Evolutionary conservation across 2,329 filamentous ascomycete species (phyloP).

Genomic region (Pyrenophora seminiperda): DNA sequence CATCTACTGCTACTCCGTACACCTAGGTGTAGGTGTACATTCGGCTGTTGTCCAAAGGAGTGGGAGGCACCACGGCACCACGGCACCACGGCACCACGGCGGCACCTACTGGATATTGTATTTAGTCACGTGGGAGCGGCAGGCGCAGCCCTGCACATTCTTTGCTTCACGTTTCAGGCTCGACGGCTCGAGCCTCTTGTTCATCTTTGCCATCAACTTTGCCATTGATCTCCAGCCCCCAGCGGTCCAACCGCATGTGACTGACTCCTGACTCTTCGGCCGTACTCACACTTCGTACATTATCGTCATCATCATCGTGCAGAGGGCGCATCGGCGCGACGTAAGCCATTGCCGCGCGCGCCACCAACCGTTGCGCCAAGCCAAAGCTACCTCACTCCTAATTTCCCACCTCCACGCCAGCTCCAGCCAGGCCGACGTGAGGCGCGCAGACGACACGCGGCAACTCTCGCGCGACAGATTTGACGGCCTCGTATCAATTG

Average conservation of each 20-base stretch:
- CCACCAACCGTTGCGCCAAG: conserved; percentile 42
- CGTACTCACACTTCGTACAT: too few relatives aligned
- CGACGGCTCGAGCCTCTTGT: not conserved
- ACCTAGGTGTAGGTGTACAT: too few relatives aligned
- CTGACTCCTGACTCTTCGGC: not conserved
- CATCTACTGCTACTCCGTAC: too few relatives aligned
- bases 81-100: too few relatives aligned
- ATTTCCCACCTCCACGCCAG: conserved; percentile 41
- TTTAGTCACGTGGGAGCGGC: conserved; percentile 18
- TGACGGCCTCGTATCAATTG: conserved; percentile 2
- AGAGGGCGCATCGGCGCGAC: conserved; percentile 20
- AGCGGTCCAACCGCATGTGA: conserved; percentile 7
- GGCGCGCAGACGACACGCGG: conserved; percentile 27
- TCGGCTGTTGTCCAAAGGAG: too few relatives aligned
- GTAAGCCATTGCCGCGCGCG: conserved; percentile 36
- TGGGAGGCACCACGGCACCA: too few relatives aligned
- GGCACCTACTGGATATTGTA: not conserved
- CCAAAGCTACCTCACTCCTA: conserved; percentile 34
- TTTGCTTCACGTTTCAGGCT: conserved; percentile 23
- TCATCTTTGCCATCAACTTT: conserved; percentile 10
- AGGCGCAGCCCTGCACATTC: conserved; percentile 7
- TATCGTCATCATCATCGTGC: conserved; percentile 12
- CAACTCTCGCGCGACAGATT: conserved; percentile 15
- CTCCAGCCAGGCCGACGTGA: conserved; percentile 32
- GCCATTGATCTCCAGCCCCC: conserved; percentile 1